These are phyloP conservation scores for Hypericum androsaemum DNA, from an alignment of 345 rosid genomes.

Conservation along the genomic window DNA sequence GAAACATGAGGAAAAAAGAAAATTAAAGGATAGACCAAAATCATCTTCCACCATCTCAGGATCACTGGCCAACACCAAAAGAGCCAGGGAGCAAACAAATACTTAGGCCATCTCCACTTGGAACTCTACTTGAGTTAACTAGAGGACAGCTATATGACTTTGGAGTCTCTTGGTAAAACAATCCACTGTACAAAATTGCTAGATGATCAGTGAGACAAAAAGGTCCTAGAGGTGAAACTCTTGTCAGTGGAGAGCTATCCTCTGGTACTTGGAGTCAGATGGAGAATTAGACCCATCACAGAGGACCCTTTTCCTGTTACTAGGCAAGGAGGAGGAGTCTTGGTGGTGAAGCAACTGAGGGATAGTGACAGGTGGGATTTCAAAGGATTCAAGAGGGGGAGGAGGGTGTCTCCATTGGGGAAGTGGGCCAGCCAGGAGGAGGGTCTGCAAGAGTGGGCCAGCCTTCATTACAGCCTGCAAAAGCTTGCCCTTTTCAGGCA, in stretches of 20 bases:
- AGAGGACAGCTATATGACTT: too few relatives aligned
- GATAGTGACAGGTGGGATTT: constrained; percentile 86
- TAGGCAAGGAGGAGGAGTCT: constrained; percentile 27
- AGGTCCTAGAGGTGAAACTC: too few relatives aligned
- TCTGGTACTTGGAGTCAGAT: constrained; percentile 51
- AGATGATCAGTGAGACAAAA: constrained; percentile 18
- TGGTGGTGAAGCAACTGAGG: constrained; percentile 43
- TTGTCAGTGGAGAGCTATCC: constrained; percentile 53
- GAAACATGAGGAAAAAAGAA: too few relatives aligned
- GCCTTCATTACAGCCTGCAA: constrained; percentile 93
- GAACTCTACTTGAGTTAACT: constrained; percentile 8
- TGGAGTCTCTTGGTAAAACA: constrained; percentile 21
- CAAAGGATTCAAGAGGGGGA: constrained; percentile 79
- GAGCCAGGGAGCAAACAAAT: too few relatives aligned
- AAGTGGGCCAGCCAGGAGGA: constrained; percentile 85
- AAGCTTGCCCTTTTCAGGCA: constrained; percentile 95
- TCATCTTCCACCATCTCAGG: too few relatives aligned
- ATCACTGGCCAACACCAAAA: too few relatives aligned
- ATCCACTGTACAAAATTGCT: constrained; percentile 34
- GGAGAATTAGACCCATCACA: constrained; percentile 47
- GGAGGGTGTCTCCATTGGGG: constrained; percentile 99
- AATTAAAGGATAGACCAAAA: too few relatives aligned
- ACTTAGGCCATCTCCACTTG: too few relatives aligned
- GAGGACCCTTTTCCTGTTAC: constrained; percentile 50
- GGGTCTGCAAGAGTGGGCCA: constrained; percentile 89